Percentiles rank a stretch among this genome's conserved stretches.
Evolutionary conservation across 1,139 yeast species (phyloP).

Genomic region (Eremothecium cymbalariae): DNA sequence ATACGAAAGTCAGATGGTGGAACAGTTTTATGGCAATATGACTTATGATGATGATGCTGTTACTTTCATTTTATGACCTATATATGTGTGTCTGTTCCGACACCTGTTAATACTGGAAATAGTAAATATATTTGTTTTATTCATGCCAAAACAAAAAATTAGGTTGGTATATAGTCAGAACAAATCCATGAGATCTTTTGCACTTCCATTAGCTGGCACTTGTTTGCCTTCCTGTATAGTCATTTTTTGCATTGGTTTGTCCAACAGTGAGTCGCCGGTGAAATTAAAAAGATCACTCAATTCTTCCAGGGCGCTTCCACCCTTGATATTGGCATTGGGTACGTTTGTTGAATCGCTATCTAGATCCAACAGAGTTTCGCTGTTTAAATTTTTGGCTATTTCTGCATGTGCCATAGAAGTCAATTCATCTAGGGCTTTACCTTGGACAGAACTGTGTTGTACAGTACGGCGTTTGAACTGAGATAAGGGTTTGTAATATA

Average conservation of each 20-base stretch:
- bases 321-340: constrained; percentile 12
- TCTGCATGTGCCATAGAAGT: constrained; percentile 72
- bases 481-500: constrained; percentile 76
- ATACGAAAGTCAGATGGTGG: too few species aligned
- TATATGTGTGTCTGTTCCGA: too few species aligned
- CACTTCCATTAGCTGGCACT: constrained; percentile 16
- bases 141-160: too few species aligned
- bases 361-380: constrained; percentile 80
- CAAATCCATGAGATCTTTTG: constrained; percentile 51
- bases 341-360: constrained; percentile 36
- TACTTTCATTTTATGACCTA: too few species aligned
- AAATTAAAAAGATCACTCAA: constrained; percentile 55
- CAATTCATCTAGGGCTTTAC: constrained; percentile 64
- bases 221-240: constrained; percentile 7
- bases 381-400: constrained; percentile 53
- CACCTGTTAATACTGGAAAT: too few species aligned
- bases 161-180: constrained; percentile 33
- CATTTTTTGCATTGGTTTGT: constrained; percentile 8
- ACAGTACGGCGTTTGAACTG: constrained; percentile 42
- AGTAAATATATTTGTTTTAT: too few species aligned
- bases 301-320: constrained; percentile 50
- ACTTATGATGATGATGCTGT: too few species aligned
- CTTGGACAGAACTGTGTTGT: constrained; percentile 32
- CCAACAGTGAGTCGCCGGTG: constrained; percentile 12
- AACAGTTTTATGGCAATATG: too few species aligned